A percentile compares a stretch with the other conserved stretches of the same genome.
Conservation (phyloP, 2,329 filamentous ascomycete genomes). For the Pezicula rhizophila region DNA sequence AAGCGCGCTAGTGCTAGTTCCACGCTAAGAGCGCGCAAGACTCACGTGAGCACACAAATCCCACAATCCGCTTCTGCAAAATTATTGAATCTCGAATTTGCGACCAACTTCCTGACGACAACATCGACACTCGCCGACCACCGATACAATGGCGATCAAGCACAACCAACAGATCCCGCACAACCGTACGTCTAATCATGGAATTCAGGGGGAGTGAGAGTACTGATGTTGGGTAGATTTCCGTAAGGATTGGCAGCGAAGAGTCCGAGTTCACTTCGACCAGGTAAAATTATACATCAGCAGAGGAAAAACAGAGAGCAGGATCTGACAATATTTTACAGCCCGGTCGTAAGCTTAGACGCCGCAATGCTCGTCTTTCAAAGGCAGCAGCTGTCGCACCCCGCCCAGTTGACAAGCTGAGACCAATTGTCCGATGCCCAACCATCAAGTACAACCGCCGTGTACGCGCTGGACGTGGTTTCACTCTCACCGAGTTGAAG, state of each 20-base stretch:
- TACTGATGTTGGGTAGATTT: constrained; percentile 60
- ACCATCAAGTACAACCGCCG: constrained; percentile 99
- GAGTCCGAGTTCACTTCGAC: constrained; percentile 99
- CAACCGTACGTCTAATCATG: constrained; percentile 65
- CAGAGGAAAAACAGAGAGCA: constrained; percentile 17
- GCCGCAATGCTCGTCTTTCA: constrained; percentile 82
- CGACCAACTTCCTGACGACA: constrained; percentile 11
- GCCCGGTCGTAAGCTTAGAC: constrained; percentile 93
- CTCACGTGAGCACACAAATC: neutral
- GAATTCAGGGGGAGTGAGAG: constrained; percentile 15
- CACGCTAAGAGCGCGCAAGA: neutral
- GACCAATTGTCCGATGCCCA: constrained; percentile 95
- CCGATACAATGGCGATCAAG: constrained; percentile 76
- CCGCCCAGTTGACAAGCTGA: constrained; percentile 93
- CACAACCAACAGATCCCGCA: constrained; percentile 98
- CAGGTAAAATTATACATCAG: constrained; percentile 61
- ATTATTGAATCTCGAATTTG: constrained; percentile 4
- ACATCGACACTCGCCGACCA: constrained; percentile 23
- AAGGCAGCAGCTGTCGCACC: constrained; percentile 96
- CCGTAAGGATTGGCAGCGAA: constrained; percentile 99
- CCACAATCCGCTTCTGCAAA: neutral
- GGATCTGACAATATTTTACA: constrained; percentile 38
- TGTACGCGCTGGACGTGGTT: constrained; percentile 92
- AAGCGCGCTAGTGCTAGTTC: neutral
- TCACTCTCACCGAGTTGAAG: constrained; percentile 97